Base-by-base conservation (phyloP, 768 basidiomycete genomes). In the Rhodotorula toruloides region DNA sequence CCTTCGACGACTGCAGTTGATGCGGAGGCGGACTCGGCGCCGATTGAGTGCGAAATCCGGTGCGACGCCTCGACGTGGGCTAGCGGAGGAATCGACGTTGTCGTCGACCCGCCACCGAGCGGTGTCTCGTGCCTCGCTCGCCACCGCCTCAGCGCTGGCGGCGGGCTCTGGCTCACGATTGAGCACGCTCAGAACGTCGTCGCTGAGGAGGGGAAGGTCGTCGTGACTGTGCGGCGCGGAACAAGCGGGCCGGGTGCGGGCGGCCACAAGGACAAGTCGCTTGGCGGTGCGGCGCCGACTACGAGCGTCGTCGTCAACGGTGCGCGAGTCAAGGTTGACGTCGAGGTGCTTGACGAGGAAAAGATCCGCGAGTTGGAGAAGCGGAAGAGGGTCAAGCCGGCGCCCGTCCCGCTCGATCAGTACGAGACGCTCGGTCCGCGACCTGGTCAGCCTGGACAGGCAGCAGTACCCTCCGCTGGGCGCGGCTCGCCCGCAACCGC, bases 161-260 rank as follows among this genome's bases (percentile, higher is more conserved):
- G 94, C 22, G 96, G 96, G 0, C 78, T 96, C 27, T 99, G 96
- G 96, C 77, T 99, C 34, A 92, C 91, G 0, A 81, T 97, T 73
- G 87, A 85, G 9, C 93, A 98, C 73, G 89, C 94, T 68, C 84
- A 85, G 3, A 77, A 86, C n/a, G 84, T 86, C n/a, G 50, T 61
- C 34, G 43, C 50, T 11, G 52, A 36, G 3, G 63, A 50, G 9
- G 65, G 65, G 21, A 49, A 49, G n/a, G 60, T 71, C 11, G 27
- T 36, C 22, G 61, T 70, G 7, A 59, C 63, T 29, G 70, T 71
- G 2, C 48, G 58, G 25, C 47, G 59, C 34, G 39, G 47, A 3
- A n/a, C n/a, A n/a, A n/a, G n/a, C n/a, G n/a, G 25, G 29, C 37
- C 31, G 36, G 39, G 8, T 21, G n/a, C n/a, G n/a, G n/a, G n/a